phyloP scores from a whole-genome alignment of 148 eudicot species.

The Persicaria tinctoria region DNA sequence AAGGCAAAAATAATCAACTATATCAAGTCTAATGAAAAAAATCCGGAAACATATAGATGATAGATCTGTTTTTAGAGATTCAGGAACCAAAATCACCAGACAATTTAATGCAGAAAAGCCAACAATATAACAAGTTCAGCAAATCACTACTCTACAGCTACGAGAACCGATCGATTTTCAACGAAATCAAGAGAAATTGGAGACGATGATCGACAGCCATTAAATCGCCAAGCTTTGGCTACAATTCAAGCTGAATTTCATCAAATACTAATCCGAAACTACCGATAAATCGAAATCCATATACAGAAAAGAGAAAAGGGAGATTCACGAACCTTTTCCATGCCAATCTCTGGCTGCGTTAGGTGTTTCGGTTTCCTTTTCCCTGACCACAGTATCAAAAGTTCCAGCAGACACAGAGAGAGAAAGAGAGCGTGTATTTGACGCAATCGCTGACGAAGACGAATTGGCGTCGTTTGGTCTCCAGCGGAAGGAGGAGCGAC shows the following conservation, averaged over 20 bases:
- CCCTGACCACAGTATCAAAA: constrained; percentile 1
- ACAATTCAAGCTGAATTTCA: background rate
- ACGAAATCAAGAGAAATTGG: background rate
- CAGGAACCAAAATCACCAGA: background rate
- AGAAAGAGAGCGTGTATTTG: background rate
- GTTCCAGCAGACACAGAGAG: background rate
- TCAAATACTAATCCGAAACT: background rate
- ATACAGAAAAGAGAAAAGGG: background rate
- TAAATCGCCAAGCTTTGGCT: background rate
- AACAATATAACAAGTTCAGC: background rate
- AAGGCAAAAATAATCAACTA: background rate
- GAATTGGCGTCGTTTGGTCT: background rate
- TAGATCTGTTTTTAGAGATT: background rate
- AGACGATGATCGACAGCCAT: background rate
- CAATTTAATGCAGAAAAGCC: background rate
- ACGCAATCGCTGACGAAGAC: too few relatives aligned
- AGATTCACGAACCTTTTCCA: constrained; percentile 7
- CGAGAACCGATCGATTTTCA: background rate
- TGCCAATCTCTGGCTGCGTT: background rate
- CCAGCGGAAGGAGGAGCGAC: background rate
- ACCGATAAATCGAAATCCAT: background rate
- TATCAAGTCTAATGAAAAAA: background rate
- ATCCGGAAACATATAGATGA: background rate
- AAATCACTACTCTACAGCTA: background rate
- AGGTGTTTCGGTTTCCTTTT: background rate